Evolutionary conservation across 805 yeast species (phyloP).

Genomic region (Candida manassasensis): DNA sequence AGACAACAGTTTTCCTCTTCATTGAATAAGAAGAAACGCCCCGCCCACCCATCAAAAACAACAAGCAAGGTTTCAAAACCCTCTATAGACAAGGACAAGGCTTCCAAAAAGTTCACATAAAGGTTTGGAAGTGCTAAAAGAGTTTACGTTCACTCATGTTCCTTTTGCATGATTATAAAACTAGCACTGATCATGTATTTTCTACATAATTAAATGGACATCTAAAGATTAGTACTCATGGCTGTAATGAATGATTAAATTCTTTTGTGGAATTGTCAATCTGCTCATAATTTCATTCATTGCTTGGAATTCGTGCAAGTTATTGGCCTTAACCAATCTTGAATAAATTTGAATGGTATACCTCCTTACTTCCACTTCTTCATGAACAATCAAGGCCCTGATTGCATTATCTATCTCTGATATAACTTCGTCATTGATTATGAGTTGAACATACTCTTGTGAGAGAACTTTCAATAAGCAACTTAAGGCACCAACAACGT

Average conservation of each 20-base stretch:
- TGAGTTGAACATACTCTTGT: conserved; percentile 13
- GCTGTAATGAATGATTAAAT: conserved; percentile 44
- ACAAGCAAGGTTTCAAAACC: not conserved
- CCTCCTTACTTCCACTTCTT: conserved; percentile 34
- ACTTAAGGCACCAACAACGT: not conserved
- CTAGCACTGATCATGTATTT: no score
- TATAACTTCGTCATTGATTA: conserved; percentile 16
- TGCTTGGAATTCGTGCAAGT: conserved; percentile 3
- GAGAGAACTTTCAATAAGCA: conserved; percentile 22
- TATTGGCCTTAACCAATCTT: conserved; percentile 20
- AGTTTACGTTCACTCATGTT: no score
- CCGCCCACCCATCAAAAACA: not conserved
- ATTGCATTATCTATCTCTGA: conserved; percentile 26
- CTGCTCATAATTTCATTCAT: conserved; percentile 25
- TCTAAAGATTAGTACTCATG: no score
- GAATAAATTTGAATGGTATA: conserved; percentile 37
- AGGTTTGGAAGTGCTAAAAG: no score
- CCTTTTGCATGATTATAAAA: no score
- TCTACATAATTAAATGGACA: no score
- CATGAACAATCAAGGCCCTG: conserved; percentile 21
- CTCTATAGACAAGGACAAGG: not conserved
- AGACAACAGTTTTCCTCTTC: not conserved
- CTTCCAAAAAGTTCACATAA: no score
- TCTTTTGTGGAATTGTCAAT: conserved; percentile 40
- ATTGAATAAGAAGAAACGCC: not conserved